A percentile compares a stretch with the other conserved stretches of the same genome.
Evolutionary conservation across 2,329 filamentous ascomycete species (phyloP).

Genomic region (Scleromitrula shiraiana): DNA sequence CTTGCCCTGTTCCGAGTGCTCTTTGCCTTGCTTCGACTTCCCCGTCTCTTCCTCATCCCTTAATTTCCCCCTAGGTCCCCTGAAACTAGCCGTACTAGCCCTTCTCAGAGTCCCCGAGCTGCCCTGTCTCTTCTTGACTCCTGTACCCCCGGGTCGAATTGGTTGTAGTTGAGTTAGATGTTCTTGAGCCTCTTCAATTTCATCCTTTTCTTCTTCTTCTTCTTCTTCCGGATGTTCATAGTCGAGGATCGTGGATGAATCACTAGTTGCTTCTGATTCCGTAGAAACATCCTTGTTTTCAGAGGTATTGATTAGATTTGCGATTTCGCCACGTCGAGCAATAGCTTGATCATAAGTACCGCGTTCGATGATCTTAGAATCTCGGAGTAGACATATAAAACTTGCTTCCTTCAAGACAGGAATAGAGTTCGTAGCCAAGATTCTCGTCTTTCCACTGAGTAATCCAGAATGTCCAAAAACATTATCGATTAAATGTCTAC

Average conservation of each 20-base stretch:
- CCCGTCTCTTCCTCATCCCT: constrained; percentile 72
- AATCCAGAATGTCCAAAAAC: constrained; percentile 82
- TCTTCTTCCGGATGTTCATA: constrained; percentile 42
- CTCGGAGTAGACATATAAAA: constrained; percentile 76
- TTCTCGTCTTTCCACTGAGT: constrained; percentile 76
- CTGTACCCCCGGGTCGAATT: constrained; percentile 50
- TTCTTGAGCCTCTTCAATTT: constrained; percentile 73
- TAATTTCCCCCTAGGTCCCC: constrained; percentile 73
- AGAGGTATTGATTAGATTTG: constrained; percentile 72
- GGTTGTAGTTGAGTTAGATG: constrained; percentile 66
- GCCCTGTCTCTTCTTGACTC: constrained; percentile 50
- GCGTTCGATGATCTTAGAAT: constrained; percentile 75
- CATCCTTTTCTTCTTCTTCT: constrained; percentile 46
- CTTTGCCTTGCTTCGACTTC: constrained; percentile 80
- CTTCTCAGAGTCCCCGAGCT: constrained; percentile 79
- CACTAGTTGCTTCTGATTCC: constrained; percentile 39
- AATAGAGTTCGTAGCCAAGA: constrained; percentile 92
- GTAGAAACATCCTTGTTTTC: constrained; percentile 45
- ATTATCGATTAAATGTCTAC: constrained; percentile 87
- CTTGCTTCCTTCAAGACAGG: constrained; percentile 83
- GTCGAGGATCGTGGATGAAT: constrained; percentile 48
- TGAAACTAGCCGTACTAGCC: constrained; percentile 87
- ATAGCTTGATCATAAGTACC: constrained; percentile 87
- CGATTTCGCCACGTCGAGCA: constrained; percentile 87
- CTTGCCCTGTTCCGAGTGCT: constrained; percentile 88